Percentiles rank a stretch among this genome's conserved stretches.
These are phyloP conservation scores for Claviceps spartinae DNA, from an alignment of 2,329 filamentous ascomycete species.

Conservation along the genomic window DNA sequence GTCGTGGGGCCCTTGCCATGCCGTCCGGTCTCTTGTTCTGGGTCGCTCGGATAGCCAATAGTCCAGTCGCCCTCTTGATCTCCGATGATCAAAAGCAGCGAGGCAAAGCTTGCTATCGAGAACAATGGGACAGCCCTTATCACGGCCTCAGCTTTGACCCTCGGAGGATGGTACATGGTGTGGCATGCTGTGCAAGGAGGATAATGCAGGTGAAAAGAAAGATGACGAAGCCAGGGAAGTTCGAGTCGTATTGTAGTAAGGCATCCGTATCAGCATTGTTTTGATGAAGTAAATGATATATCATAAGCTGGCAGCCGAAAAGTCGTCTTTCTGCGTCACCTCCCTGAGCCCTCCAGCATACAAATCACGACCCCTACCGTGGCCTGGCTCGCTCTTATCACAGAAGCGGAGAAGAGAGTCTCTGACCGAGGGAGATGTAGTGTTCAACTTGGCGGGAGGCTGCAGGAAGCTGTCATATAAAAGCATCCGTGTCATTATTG, in stretches of 20 bases:
- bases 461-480: no score
- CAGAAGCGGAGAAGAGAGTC: no score
- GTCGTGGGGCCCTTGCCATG: neutral
- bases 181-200: neutral
- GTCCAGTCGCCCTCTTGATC: neutral
- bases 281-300: neutral
- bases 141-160: neutral
- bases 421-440: no score
- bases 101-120: neutral
- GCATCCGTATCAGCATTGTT: neutral
- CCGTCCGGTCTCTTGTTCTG: neutral
- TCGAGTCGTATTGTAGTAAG: neutral
- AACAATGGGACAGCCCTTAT: neutral
- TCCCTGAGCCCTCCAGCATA: neutral
- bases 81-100: neutral
- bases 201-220: neutral
- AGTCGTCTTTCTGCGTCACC: neutral
- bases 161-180: neutral
- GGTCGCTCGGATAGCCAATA: neutral
- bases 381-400: no score
- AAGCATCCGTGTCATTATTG: no score
- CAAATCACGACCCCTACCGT: no score
- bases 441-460: no score
- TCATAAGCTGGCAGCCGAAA: neutral
- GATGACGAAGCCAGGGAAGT: no score